Conservation (phyloP, 495 filamentous ascomycete species). For the Cercophora samala region DNA sequence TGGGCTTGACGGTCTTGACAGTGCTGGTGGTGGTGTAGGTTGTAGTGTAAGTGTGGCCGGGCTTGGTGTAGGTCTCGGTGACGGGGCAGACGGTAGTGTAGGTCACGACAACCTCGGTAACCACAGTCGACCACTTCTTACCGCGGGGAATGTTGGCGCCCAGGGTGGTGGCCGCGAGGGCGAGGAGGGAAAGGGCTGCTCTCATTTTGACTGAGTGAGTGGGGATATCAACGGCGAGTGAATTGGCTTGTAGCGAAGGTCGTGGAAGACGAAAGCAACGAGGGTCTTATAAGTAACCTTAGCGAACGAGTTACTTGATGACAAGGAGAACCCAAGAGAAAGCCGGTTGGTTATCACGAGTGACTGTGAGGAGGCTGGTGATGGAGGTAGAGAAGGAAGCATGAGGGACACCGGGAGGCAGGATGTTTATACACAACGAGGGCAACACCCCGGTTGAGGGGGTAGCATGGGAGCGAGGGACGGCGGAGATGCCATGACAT, state of each 20-base stretch:
- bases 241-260: constrained; percentile 27
- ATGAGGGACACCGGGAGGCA: constrained; percentile 25
- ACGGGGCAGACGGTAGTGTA: constrained; percentile 44
- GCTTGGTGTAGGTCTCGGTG: constrained; percentile 40
- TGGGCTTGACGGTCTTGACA: constrained; percentile 30
- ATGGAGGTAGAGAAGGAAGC: constrained; percentile 15
- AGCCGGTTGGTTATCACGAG: constrained; percentile 1
- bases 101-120: constrained; percentile 40
- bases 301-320: constrained; percentile 47
- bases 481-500: constrained; percentile 17
- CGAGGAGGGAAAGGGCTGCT: constrained; percentile 38
- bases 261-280: constrained; percentile 13
- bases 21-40: constrained; percentile 49
- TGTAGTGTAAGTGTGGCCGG: constrained; percentile 38
- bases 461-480: constrained; percentile 4
- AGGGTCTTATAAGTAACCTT: constrained; percentile 41
- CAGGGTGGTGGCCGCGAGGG: constrained; percentile 41
- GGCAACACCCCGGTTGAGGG: background rate
- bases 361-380: constrained; percentile 12
- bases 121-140: constrained; percentile 30
- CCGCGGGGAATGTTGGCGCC: constrained; percentile 28
- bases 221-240: constrained; percentile 19
- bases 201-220: constrained; percentile 37
- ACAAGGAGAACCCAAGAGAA: constrained; percentile 25
- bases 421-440: constrained; percentile 34